Evolutionary conservation across 164 flowering plant species (phyloP), one percentile per base, ranked within the genome.

Genomic region (Macadamia tetraphylla): DNA sequence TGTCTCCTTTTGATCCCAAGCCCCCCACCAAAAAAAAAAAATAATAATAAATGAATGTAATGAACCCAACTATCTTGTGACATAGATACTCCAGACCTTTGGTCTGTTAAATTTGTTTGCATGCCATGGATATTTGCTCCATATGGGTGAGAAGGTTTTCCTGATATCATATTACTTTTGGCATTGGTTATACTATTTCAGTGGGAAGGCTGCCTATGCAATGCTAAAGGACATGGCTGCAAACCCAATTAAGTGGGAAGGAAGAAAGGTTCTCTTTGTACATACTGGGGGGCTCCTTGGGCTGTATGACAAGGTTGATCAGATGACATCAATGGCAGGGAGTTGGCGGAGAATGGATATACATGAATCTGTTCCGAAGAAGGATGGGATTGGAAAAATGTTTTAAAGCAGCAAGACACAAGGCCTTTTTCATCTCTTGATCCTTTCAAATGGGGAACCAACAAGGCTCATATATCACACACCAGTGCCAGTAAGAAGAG

Each of bases 261-360:
- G 97, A 57, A 83, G 88, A 69, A 90, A 79, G 73, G 63, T 94
- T 55, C 85, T 94, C 29, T 94, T 94, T 76, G 81, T 94, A 70
- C 99, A 94, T 77, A 94, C 99, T 0, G 97, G 99, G 0, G 99
- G 99, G 6, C 92, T 94, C 2, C 88, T 92, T 11, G 99, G 99
- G 12, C 61, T 92, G 80, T 94, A 9, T 56, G 99, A 94, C 74
- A 94, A 94, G 77, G 84, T 75, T 40, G 95, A 90, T 29, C 83
- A 90, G 68, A 70, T 94, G 78, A 72, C 71, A 55, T 52, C 92
- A 17, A 67, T 80, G 67, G 70, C 83, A 1, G 91, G 86, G 11
- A 88, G 85, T 1, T 94, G 95, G 92, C 76, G 77, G 13, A 76
- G 70, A 58, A 85, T 94, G 97, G 86, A 85, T 55, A 72, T 94